Evolutionary conservation across 1,139 yeast species (phyloP).

Genomic region (Arxiozyma telluris): DNA sequence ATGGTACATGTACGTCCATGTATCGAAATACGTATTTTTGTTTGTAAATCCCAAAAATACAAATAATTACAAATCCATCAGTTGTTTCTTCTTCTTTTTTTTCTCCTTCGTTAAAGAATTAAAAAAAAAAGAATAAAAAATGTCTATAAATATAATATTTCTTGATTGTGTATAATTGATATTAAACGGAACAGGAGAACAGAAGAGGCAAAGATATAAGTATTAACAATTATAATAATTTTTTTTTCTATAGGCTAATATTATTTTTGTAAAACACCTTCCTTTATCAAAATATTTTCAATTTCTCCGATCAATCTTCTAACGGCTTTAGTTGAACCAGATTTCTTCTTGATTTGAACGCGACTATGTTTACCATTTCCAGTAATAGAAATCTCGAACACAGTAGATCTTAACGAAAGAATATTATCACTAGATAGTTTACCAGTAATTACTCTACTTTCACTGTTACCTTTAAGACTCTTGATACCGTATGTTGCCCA

Average conservation of each 20-base stretch:
- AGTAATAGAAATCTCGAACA: constrained; percentile 49
- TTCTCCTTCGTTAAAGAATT: neutral
- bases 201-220: neutral
- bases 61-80: neutral
- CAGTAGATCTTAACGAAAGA: constrained; percentile 54
- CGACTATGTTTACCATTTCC: constrained; percentile 36
- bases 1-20: neutral
- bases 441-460: constrained; percentile 44
- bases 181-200: neutral
- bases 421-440: constrained; percentile 53
- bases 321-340: constrained; percentile 66
- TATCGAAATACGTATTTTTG: no score
- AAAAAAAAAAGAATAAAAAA: no score
- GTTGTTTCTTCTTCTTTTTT: neutral
- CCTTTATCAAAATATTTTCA: constrained; percentile 38
- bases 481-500: constrained; percentile 69
- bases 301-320: constrained; percentile 45
- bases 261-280: constrained; percentile 28
- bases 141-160: neutral
- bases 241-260: neutral
- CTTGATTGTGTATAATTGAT: neutral
- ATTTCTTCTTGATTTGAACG: constrained; percentile 46
- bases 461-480: constrained; percentile 42
- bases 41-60: neutral
- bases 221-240: neutral